Percentiles rank a stretch among this genome's conserved stretches.
Conservation (phyloP, 371 early-diverging fungal species). For the Zychaea mexicana region DNA sequence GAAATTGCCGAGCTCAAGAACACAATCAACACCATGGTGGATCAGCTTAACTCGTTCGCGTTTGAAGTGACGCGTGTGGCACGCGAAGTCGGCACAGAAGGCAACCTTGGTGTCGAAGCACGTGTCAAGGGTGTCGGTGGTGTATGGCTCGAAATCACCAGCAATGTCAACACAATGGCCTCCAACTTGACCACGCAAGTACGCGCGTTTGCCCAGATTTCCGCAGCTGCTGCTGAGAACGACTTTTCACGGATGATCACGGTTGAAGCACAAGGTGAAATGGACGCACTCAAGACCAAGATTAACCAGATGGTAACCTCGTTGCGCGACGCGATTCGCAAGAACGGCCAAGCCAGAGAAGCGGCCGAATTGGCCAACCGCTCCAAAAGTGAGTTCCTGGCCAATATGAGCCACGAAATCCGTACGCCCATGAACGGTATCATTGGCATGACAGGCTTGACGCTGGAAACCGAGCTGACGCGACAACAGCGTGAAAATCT, state of each 20-base stretch:
- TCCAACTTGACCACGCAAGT: conserved; percentile 55
- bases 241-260: conserved; percentile 68
- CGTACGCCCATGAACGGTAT: conserved; percentile 79
- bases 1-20: conserved; percentile 47
- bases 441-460: conserved; percentile 68
- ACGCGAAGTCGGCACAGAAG: conserved; percentile 56
- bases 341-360: conserved; percentile 67
- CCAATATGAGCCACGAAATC: conserved; percentile 72
- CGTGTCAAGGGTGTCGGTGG: conserved; percentile 51
- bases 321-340: conserved; percentile 64
- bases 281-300: conserved; percentile 71
- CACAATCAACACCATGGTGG: conserved; percentile 52
- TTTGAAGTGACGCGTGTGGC: conserved; percentile 50
- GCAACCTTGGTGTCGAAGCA: conserved; percentile 45
- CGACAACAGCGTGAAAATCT: conserved; percentile 72
- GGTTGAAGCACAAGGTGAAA: conserved; percentile 69
- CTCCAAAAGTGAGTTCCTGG: conserved; percentile 71
- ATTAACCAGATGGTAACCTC: conserved; percentile 70
- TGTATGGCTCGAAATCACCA: conserved; percentile 54
- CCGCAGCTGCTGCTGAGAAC: conserved; percentile 59
- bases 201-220: conserved; percentile 59
- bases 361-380: conserved; percentile 73
- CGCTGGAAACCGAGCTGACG: conserved; percentile 57
- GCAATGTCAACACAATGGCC: conserved; percentile 56
- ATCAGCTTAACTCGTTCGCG: conserved; percentile 46